Base-by-base conservation (phyloP, 1,284 basidiomycete genomes). In the Apiotrichum domesticum region DNA sequence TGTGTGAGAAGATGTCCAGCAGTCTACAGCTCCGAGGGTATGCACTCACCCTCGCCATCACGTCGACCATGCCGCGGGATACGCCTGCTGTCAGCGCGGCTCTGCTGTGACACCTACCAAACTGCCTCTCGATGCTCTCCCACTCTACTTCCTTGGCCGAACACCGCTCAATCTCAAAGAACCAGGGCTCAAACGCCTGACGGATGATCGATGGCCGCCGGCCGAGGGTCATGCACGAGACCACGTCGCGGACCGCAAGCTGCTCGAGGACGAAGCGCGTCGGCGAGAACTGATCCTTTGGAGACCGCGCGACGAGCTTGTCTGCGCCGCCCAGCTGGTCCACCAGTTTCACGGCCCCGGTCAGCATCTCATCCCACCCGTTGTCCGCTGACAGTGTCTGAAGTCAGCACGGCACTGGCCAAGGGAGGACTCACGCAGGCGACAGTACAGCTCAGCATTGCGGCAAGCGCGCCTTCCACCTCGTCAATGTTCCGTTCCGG, bases 161-260 rank as follows among this genome's bases (percentile, higher is more conserved):
- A 64, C 69, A 71, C 14, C 59, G 51, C 52, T 74, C 71, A n/a
- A 68, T 64, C 53, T 73, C 71, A 34, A 72, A 72, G 65, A 72
- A 74, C 70, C 71, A 73, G 8, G 69, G 69, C 35, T 67, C 67
- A 53, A 73, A 75, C 1, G 66, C 66, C 21, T 66, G 62, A 9
- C 63, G 66, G 39, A 75, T 63, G 37, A 75, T 66, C 2, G 58
- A 63, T 1, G 74, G 74, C 6, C 68, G 60, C 13, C 61, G 55
- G 33, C 71, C 71, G 0, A 73, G 73, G 3, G 70, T 73, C 66
- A 75, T 68, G 52, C 70, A 72, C 11, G 72, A 71, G 51, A 75
- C 70, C 0, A 74, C 69, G 40, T 75, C 72, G 2, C 72, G 61
- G 33, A 69, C 71, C 4, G 71, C 72, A 3, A 75, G 62, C 55